Evolutionary conservation across 108 stramenopile species (phyloP).

Genomic region (Pseudonitzschia multistriata): DNA sequence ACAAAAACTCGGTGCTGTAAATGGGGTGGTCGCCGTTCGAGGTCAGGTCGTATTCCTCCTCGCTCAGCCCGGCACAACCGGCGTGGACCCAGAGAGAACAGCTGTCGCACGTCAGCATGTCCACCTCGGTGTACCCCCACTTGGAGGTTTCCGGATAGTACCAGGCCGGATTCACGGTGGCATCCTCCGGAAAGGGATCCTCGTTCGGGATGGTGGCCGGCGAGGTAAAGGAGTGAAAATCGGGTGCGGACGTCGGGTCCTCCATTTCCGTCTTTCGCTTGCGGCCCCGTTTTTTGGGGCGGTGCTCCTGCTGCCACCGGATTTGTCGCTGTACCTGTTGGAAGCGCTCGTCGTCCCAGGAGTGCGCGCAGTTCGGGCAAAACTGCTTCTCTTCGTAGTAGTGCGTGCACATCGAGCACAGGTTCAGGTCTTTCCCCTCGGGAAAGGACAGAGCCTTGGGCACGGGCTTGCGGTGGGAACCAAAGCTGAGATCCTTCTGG

Average conservation of each 20-base stretch:
- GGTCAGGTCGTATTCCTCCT: constrained; percentile 54
- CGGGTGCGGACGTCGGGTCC: constrained; percentile 17
- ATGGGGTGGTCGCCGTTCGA: constrained; percentile 54
- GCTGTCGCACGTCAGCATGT: constrained; percentile 69
- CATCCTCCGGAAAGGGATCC: constrained; percentile 36
- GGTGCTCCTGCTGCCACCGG: constrained; percentile 27
- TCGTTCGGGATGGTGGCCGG: constrained; percentile 20
- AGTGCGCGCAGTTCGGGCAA: constrained; percentile 63
- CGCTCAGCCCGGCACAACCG: constrained; percentile 57
- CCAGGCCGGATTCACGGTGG: constrained; percentile 49
- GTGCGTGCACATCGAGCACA: constrained; percentile 55
- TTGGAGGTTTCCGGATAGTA: constrained; percentile 51
- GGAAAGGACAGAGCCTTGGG: constrained; percentile 42
- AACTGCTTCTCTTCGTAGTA: constrained; percentile 45
- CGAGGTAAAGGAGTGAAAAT: constrained; percentile 31
- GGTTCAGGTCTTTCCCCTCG: constrained; percentile 28
- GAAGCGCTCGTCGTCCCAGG: constrained; percentile 59
- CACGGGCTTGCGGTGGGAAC: constrained; percentile 29
- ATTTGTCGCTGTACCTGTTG: constrained; percentile 49
- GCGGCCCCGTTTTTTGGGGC: constrained; percentile 40
- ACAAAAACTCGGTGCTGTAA: constrained; percentile 63
- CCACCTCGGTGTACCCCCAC: constrained; percentile 67
- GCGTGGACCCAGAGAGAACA: constrained; percentile 83
- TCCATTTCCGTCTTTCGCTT: constrained; percentile 48
- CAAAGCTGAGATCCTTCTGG: constrained; percentile 55